Evolutionary conservation across 176 grass and related monocot genomes (phyloP).

Genomic region (Bromus sterilis): DNA sequence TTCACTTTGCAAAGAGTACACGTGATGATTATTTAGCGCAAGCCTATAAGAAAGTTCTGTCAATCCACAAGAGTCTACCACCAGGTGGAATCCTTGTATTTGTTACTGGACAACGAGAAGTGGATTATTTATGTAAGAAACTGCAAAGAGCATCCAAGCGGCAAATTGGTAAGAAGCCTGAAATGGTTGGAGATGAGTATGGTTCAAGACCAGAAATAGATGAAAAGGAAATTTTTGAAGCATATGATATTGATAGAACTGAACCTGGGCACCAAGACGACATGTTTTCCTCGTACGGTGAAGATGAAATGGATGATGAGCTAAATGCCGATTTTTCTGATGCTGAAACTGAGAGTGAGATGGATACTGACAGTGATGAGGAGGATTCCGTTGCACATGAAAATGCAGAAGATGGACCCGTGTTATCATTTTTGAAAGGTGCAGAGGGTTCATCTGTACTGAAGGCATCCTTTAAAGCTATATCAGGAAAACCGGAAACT

Average conservation of each 20-base stretch:
- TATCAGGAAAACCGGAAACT: slow-evolving; percentile 27
- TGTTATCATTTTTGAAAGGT: slow-evolving; percentile 66
- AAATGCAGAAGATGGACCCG: slow-evolving; percentile 33
- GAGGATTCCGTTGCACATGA: slow-evolving; percentile 35
- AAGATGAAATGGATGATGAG: slow-evolving; percentile 42
- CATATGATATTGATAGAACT: slow-evolving; percentile 70
- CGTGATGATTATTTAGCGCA: slow-evolving; percentile 77
- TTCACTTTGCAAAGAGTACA: slow-evolving; percentile 89
- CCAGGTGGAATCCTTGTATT: slow-evolving; percentile 90
- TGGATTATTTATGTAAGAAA: slow-evolving; percentile 84
- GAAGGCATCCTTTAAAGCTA: slow-evolving; percentile 71
- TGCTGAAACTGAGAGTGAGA: slow-evolving; percentile 55
- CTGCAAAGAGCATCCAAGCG: slow-evolving; percentile 44
- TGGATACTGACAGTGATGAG: slow-evolving; percentile 56
- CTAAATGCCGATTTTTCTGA: slow-evolving; percentile 53
- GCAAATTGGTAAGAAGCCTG: slow-evolving; percentile 33
- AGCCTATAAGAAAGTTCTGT: slow-evolving; percentile 90
- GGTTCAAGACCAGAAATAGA: slow-evolving; percentile 39
- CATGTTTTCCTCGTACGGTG: slow-evolving; percentile 53
- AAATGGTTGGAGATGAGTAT: slow-evolving; percentile 14
- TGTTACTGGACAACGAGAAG: slow-evolving; percentile 94
- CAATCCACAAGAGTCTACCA: slow-evolving; percentile 88
- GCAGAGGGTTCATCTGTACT: slow-evolving; percentile 46
- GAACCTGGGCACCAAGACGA: slow-evolving; percentile 44
- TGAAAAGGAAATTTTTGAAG: slow-evolving; percentile 82